Evolutionary conservation across 768 basidiomycete species (phyloP), one percentile per base, ranked within the genome.

Genomic region (Candolleomyces eurysporus): DNA sequence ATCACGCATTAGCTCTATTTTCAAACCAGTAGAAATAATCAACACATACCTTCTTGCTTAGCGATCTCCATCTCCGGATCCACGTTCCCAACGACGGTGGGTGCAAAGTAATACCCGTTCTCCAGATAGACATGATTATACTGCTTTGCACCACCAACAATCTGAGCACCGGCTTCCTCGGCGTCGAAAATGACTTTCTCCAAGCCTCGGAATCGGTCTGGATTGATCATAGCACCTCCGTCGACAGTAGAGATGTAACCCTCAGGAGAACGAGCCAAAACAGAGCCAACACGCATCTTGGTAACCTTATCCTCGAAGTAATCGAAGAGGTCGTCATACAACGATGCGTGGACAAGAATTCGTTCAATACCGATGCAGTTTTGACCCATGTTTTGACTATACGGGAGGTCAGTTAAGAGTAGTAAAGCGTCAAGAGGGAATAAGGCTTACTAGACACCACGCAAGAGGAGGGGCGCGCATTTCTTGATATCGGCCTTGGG

Each of bases 301-400:
- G 75, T 71, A 42, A 87, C 83, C 16, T 89, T 84, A n/a, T 86
- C 83, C 21, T 75, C 68, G 66, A 98, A 79, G 21, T 86, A 80
- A 3, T 79, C 76, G 65, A 88, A 83, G 53, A 98, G 83, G 5
- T 87, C 84, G 51, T 94, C 85, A 66, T 95, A 90, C 67, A 93
- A 89, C 0, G 81, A 80, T 0, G 77, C 70, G 67, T 95, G 94
- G 42, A 98, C 93, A 50, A 98, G 84, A 65, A 98, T 83, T 2
- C 95, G 86, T 73, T 99, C 96, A 64, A 96, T 92, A 40, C 96
- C 96, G 67, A 99, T 96, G 72, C 96, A 99, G 68, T 98, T 98
- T 76, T 98, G 96, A 21, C 96, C 96, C 55, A 85, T 84, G 61
- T 94, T 93, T 79, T 95, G 94, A 79, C 94, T 95, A 68, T 30